Evolutionary conservation across 345 rosid species (phyloP).

Genomic region (Arabis alpina): DNA sequence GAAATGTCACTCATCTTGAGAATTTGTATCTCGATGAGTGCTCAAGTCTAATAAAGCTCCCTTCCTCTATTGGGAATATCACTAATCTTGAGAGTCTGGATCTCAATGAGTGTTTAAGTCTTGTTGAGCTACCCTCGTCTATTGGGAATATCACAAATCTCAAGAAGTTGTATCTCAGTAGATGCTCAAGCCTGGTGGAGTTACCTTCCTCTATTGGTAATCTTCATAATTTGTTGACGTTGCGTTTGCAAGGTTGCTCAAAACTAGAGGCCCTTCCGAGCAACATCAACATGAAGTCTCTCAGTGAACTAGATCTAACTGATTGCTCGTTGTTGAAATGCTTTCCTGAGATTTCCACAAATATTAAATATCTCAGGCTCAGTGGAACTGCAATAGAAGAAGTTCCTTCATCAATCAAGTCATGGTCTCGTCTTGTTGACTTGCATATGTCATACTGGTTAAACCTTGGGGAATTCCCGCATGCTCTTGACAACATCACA

Average conservation of each 20-base stretch:
- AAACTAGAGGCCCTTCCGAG: constrained; percentile 6
- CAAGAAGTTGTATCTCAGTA: not conserved
- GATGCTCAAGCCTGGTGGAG: not conserved
- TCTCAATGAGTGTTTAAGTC: not conserved
- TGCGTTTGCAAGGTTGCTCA: not conserved
- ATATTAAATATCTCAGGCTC: not conserved
- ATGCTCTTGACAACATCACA: constrained; percentile 3
- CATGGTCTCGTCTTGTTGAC: not conserved
- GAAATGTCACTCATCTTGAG: not conserved
- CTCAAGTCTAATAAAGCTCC: not conserved
- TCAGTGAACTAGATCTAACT: not conserved
- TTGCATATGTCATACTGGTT: not conserved
- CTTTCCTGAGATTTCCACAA: constrained; percentile 14
- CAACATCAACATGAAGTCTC: constrained; percentile 5
- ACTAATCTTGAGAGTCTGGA: not conserved
- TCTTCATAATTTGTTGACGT: not conserved
- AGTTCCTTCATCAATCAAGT: constrained; percentile 9
- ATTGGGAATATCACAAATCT: not conserved
- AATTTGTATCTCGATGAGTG: not conserved
- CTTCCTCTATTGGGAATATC: not conserved
- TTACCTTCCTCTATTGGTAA: constrained; percentile 6
- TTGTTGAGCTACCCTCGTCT: not conserved
- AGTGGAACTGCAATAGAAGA: constrained; percentile 17
- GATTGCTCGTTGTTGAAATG: constrained; percentile 11
- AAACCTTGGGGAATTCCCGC: not conserved